These are phyloP conservation scores for Aspergillus transmontanensis DNA, from an alignment of 2,329 filamentous ascomycete species.

Conservation along the genomic window DNA sequence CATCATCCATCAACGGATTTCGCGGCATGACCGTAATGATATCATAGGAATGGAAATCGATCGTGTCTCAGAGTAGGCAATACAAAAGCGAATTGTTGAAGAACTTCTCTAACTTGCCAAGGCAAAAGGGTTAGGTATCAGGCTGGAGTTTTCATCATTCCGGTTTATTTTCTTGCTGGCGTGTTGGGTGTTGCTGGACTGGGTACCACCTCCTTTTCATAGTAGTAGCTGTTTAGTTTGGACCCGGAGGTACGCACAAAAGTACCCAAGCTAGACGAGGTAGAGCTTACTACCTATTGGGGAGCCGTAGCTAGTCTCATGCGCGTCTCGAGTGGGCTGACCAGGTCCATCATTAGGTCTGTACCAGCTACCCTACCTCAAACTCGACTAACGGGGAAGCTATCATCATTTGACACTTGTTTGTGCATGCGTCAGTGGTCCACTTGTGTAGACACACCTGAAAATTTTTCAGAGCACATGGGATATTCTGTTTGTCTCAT, in stretches of 20 bases:
- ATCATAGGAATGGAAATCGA: background rate
- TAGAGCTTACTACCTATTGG: background rate
- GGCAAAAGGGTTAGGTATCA: background rate
- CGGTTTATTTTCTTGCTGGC: constrained; percentile 5
- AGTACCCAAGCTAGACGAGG: background rate
- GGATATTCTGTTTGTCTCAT: background rate
- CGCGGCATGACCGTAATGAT: background rate
- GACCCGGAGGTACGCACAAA: background rate
- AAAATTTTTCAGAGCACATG: background rate
- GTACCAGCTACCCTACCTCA: background rate
- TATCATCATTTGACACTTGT: constrained; percentile 11
- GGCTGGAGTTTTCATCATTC: background rate
- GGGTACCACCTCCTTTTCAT: constrained; percentile 3
- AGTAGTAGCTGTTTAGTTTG: background rate
- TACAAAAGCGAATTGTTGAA: background rate
- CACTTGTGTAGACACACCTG: background rate
- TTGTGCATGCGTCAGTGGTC: constrained; percentile 8
- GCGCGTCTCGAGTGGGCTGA: background rate
- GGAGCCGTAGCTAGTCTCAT: background rate
- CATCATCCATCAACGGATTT: background rate
- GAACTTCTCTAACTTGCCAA: background rate
- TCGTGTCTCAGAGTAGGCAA: background rate
- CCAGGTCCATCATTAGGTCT: background rate
- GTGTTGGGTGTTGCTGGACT: constrained; percentile 3
- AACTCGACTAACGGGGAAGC: background rate